Conservation (phyloP, 768 basidiomycete genomes). For the Panaeolus cyanescens region DNA sequence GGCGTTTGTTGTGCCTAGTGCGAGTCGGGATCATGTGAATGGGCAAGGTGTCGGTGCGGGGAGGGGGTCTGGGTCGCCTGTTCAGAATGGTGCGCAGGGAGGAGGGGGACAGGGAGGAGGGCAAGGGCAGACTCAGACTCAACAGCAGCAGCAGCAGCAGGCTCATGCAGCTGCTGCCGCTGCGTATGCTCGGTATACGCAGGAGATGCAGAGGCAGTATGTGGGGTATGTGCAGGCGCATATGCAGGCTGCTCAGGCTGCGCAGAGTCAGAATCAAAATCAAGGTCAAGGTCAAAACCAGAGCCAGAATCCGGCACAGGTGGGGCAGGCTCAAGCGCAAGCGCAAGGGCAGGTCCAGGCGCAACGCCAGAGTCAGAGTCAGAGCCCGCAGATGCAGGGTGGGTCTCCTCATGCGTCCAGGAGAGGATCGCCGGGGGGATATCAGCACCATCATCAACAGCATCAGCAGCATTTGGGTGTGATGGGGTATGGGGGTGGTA, state of each 20-base stretch:
- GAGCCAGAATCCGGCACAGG: background rate
- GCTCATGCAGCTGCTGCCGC: conserved; percentile 20
- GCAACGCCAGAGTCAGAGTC: background rate
- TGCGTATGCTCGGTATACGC: conserved; percentile 19
- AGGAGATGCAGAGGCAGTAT: conserved; percentile 24
- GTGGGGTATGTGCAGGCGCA: conserved; percentile 21
- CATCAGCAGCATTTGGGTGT: too few relatives aligned
- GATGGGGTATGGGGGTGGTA: background rate
- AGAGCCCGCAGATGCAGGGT: background rate
- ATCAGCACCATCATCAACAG: background rate
- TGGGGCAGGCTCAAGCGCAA: conserved; percentile 13
- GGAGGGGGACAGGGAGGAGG: background rate
- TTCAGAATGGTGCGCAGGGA: background rate
- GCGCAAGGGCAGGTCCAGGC: conserved; percentile 10
- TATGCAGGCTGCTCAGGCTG: conserved; percentile 16
- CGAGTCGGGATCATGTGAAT: background rate
- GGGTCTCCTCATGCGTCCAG: background rate
- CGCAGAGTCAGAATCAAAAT: conserved; percentile 12
- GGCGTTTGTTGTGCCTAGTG: conserved; percentile 13
- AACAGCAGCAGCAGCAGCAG: conserved; percentile 4
- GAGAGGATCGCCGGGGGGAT: background rate
- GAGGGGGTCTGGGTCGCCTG: background rate
- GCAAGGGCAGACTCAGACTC: conserved; percentile 5
- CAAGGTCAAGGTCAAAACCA: conserved; percentile 7
- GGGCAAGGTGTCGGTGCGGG: background rate